These are phyloP conservation scores for Amylostereum chailletii DNA, from an alignment of 1,284 basidiomycete genomes.

Conservation along the genomic window DNA sequence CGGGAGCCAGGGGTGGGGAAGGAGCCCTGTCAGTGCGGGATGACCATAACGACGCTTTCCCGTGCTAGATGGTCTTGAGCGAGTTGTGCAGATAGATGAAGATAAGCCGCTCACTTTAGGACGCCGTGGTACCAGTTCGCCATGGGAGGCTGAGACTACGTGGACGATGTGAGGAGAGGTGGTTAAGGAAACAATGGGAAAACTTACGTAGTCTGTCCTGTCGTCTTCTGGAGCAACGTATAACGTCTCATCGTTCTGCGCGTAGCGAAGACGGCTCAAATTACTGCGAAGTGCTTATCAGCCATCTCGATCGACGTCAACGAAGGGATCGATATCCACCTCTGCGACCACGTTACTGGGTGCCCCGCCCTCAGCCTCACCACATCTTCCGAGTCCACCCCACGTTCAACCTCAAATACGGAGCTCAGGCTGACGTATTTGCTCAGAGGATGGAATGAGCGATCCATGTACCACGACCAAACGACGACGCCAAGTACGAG, in stretches of 20 bases:
- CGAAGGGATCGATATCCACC: constrained; percentile 31
- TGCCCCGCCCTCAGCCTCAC: constrained; percentile 66
- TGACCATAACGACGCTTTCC: constrained; percentile 86
- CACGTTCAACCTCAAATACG: constrained; percentile 80
- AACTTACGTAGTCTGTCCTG: constrained; percentile 78
- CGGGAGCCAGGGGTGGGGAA: constrained; percentile 89
- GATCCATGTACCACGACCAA: constrained; percentile 76
- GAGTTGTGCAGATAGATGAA: neutral
- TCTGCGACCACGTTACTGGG: constrained; percentile 79
- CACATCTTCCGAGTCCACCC: constrained; percentile 75
- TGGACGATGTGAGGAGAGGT: constrained; percentile 1
- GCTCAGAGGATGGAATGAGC: constrained; percentile 69
- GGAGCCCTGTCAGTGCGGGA: constrained; percentile 79
- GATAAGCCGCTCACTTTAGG: constrained; percentile 54
- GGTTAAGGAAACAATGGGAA: constrained; percentile 3
- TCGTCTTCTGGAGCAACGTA: constrained; percentile 91
- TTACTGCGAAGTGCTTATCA: constrained; percentile 42
- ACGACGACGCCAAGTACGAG: constrained; percentile 69
- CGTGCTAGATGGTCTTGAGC: constrained; percentile 41
- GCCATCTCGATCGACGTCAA: neutral
- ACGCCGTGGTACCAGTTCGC: constrained; percentile 87
- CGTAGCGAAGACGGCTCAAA: constrained; percentile 76
- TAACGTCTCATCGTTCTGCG: constrained; percentile 87
- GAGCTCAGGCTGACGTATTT: constrained; percentile 79
- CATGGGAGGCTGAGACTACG: constrained; percentile 88